Conservation (phyloP, 2,329 filamentous ascomycete species). For the Aspergillus brunneoviolaceus region DNA sequence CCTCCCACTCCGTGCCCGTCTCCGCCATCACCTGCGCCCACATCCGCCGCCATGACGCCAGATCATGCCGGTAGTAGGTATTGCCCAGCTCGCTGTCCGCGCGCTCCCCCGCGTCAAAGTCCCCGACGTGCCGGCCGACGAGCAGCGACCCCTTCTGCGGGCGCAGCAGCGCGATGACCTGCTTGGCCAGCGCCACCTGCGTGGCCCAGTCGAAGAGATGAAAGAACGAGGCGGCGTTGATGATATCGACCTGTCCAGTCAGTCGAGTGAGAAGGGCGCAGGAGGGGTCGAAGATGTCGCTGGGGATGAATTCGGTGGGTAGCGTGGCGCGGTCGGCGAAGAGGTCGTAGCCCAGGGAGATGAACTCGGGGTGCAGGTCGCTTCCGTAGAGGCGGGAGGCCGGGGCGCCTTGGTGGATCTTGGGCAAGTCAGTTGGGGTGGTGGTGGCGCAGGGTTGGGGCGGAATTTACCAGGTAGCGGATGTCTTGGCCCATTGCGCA, state of each 20-base stretch:
- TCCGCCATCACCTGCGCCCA: slow-evolving; percentile 6
- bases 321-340: background rate
- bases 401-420: slow-evolving; percentile 4
- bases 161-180: slow-evolving; percentile 6
- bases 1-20: background rate
- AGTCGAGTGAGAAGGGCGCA: background rate
- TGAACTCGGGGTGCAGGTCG: background rate
- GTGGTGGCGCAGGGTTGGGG: background rate
- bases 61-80: background rate
- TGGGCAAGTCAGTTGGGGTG: background rate
- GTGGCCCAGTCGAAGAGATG: slow-evolving; percentile 12
- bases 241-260: background rate
- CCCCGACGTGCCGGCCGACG: slow-evolving; percentile 7
- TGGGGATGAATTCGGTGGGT: background rate
- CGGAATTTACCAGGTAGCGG: background rate
- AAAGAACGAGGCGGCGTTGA: slow-evolving; percentile 14
- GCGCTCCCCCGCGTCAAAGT: background rate
- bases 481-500: slow-evolving; percentile 8
- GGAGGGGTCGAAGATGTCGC: slow-evolving; percentile 8
- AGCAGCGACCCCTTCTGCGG: background rate
- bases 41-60: background rate
- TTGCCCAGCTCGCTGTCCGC: background rate
- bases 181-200: slow-evolving; percentile 1
- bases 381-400: slow-evolving; percentile 1
- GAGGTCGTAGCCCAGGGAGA: slow-evolving; percentile 8